Conservation (phyloP, 2,329 filamentous ascomycete genomes). For the Botryotinia narcissicola region DNA sequence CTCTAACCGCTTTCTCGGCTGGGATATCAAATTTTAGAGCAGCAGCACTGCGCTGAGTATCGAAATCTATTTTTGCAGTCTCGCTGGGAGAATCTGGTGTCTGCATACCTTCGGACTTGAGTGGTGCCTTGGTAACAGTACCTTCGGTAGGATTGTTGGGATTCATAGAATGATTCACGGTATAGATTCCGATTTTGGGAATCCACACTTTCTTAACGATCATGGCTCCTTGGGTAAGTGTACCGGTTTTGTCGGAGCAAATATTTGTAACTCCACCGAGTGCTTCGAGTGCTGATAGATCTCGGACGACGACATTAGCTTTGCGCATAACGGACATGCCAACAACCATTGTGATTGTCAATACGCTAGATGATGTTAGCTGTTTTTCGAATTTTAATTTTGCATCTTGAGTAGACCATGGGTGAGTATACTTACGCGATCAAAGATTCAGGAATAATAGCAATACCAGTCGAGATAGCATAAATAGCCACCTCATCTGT, state of each 20-base stretch:
- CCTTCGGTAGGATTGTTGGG: conserved; percentile 56
- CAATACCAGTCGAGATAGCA: conserved; percentile 44
- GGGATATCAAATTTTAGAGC: conserved; percentile 50
- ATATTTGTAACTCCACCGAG: conserved; percentile 62
- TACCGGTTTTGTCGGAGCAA: conserved; percentile 77
- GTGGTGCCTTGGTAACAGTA: conserved; percentile 40
- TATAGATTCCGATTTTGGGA: conserved; percentile 51
- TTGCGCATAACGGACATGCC: conserved; percentile 59
- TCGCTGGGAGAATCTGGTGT: conserved; percentile 30
- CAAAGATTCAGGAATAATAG: conserved; percentile 62
- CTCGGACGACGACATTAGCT: conserved; percentile 56
- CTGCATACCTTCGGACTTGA: conserved; percentile 7
- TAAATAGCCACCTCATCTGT: conserved; percentile 36
- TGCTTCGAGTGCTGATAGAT: conserved; percentile 54
- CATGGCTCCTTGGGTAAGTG: conserved; percentile 59
- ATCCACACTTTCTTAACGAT: conserved; percentile 58
- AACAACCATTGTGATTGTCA: conserved; percentile 66
- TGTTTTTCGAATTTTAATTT: conserved; percentile 31
- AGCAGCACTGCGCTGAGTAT: conserved; percentile 58
- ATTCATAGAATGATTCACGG: conserved; percentile 51
- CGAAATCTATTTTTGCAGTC: conserved; percentile 53
- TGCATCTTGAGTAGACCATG: neutral
- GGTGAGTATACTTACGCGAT: conserved; percentile 33
- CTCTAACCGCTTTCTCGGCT: conserved; percentile 43
- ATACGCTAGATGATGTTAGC: conserved; percentile 46